phyloP scores from a whole-genome alignment of 805 yeast species.

The Wickerhamiella slavikovae region DNA sequence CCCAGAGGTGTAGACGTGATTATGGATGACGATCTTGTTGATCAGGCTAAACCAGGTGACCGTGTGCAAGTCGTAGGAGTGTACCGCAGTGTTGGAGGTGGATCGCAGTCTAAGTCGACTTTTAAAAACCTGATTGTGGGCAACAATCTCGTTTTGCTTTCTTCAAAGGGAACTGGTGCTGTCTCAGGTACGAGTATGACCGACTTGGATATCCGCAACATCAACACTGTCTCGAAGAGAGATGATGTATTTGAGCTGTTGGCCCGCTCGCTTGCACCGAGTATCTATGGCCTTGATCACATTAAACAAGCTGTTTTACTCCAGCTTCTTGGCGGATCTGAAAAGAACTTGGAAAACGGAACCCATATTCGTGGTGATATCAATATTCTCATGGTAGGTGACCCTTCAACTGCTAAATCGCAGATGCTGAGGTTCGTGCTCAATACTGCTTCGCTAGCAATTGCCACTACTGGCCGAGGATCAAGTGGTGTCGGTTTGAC shows the following conservation, averaged over 20 bases:
- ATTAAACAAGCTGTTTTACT: constrained; percentile 80
- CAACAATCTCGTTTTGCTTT: constrained; percentile 73
- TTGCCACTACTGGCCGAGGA: constrained; percentile 97
- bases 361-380: constrained; percentile 97
- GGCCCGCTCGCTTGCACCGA: constrained; percentile 80
- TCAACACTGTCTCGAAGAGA: constrained; percentile 55
- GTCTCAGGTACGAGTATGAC: constrained; percentile 43
- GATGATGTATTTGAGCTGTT: constrained; percentile 56
- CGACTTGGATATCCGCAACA: constrained; percentile 68
- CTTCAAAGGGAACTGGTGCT: constrained; percentile 73
- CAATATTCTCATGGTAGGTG: constrained; percentile 91
- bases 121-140: constrained; percentile 74
- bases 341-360: constrained; percentile 83
- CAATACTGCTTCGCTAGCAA: constrained; percentile 86
- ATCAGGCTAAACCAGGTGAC: constrained; percentile 85
- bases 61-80: constrained; percentile 88
- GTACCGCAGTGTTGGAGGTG: constrained; percentile 75
- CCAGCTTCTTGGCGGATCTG: constrained; percentile 85
- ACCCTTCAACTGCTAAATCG: constrained; percentile 95
- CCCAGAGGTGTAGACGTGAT: constrained; percentile 85
- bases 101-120: constrained; percentile 31
- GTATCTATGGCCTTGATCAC: constrained; percentile 81
- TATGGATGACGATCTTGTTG: constrained; percentile 90
- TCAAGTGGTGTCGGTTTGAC: constrained; percentile 99
- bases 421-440: constrained; percentile 86